Base-by-base conservation (phyloP, 768 basidiomycete species). In the Leccinum uliginosum region DNA sequence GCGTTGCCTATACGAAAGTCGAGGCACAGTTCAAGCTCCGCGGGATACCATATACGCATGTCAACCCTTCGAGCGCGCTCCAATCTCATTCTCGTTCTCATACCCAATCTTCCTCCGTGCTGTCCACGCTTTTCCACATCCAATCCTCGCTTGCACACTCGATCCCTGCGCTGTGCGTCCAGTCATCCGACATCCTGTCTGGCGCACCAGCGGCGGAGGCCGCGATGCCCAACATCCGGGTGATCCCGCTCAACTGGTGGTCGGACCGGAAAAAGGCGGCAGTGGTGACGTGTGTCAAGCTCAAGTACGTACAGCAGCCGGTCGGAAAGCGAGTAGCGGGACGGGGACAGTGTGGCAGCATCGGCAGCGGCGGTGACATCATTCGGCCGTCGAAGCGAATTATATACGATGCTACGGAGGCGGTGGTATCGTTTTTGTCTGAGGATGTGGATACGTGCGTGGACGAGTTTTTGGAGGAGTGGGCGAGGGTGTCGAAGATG, bases 181-280 rank as follows among this genome's bases (percentile, higher is more conserved):
- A 88, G 63, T 89, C 93, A 0, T 78, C 83, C 17, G 83, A 93
- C 63, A 88, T 95, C 47, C 76, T 93, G 21, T 86, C 86, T 0
- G 89, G 89, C 7, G 89, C 86, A 3, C 88, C 90, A 4, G 93
- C 92, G 4, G 89, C 87, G 21, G 93, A 95, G 67, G 93, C 93
- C 4, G 93, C 93, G 5, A 91, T 93, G 90, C 86, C 91, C 7
- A 93, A 91, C 65, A 92, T 95, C 51, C 86, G 87, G 38, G 88
- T 95, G 50, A 87, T 92, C 60, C 89, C 92, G 8, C 76, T 92
- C 15, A 87, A 92, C 59, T 95, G 93, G 93, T 95, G 93, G 93
- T 87, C 86, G 4, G 83, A 87, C 49, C 38, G 38, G 38, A 84
- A 84, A 60, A 85, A 83, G 59, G 87, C 86, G 3, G 61, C 90